Base-by-base conservation (phyloP, 345 rosid genomes). In the Gossypium herbaceum region DNA sequence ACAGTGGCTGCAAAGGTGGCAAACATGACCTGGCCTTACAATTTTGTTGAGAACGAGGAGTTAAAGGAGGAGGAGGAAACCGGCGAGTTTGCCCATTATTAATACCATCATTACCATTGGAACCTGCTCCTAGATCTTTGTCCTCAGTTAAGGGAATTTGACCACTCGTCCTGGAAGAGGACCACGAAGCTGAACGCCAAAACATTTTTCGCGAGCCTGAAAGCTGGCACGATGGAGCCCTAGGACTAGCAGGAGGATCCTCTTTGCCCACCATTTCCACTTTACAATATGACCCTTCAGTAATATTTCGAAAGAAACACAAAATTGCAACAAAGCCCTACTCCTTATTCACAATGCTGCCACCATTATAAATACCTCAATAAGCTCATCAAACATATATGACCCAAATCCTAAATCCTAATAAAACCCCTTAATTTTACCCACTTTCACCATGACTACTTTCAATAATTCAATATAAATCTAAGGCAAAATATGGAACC, bases 141-240 rank as follows among this genome's bases (percentile, higher is more conserved):
- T 84, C 90, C 71, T 84, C 97, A 9, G 69, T 67, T 43, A 81
- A 84, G 3, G 92, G 84, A 63, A 75, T 85, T 75, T 89, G 92
- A 65, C 85, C 78, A 54, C 89, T 86, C 3, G 97, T 92, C 67
- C 98, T 88, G 54, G 98, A 92, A 73, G 99, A 84, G 12, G 99
- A 96, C 99, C 99, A 96, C 4, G 99, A 96, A 2, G 94, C 97
- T 2, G 99, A 96, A 12, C 99, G 89, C 97, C 97, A 93, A 80
- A 87, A 96, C 93, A 89, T 82, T 84, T 86, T 91, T 80, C 86
- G 83, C 70, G 90, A 82, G 47, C 89, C 85, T 63, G 96, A 79
- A 81, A 83, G 79, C 81, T 81, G 90, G 79, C 83, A 68, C 43
- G 85, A 79, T 41, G 83, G 81, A 78, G 86, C 83, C 77, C 78